Conservation (phyloP, 306 rosid species). For the Coriaria nepalensis region DNA sequence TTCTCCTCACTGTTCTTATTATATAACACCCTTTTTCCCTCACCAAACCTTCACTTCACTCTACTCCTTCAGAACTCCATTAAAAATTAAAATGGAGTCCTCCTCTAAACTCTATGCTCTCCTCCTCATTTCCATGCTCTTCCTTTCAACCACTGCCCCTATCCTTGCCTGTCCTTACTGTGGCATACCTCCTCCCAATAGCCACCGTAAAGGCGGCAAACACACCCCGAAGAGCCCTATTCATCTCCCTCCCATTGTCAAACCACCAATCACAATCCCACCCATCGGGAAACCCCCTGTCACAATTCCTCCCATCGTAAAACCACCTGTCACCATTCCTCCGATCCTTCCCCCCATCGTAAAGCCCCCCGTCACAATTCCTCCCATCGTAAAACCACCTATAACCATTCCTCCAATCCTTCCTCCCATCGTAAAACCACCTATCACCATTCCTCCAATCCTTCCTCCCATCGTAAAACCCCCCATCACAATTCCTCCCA, state of each 20-base stretch:
- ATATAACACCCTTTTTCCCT: slow-evolving; percentile 20
- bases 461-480: slow-evolving; percentile 13
- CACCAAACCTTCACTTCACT: slow-evolving; percentile 6
- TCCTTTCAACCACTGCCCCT: slow-evolving; percentile 57
- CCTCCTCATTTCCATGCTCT: slow-evolving; percentile 63
- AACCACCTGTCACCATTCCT: slow-evolving; percentile 14
- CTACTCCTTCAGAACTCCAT: slow-evolving; percentile 6
- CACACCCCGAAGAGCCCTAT: slow-evolving; percentile 25
- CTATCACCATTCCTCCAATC: slow-evolving; percentile 15
- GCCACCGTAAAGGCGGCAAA: slow-evolving; percentile 16
- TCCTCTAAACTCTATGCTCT: slow-evolving; percentile 42
- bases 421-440: slow-evolving; percentile 13
- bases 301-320: no score
- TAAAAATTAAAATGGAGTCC: slow-evolving; percentile 36
- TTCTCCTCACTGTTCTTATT: slow-evolving; percentile 8
- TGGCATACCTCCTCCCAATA: slow-evolving; percentile 32
- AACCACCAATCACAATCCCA: slow-evolving; percentile 6
- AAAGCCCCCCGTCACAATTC: slow-evolving; percentile 7
- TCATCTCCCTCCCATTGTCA: slow-evolving; percentile 12
- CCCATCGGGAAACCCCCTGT: slow-evolving; percentile 1
- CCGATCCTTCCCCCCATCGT: slow-evolving; percentile 9
- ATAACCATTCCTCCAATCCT: slow-evolving; percentile 10
- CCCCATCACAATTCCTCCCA: slow-evolving; percentile 3
- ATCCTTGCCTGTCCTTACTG: slow-evolving; percentile 59
- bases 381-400: slow-evolving; percentile 15